phyloP scores from a whole-genome alignment of 169 alveolate genomes.

The Plasmodium yoelii region DNA sequence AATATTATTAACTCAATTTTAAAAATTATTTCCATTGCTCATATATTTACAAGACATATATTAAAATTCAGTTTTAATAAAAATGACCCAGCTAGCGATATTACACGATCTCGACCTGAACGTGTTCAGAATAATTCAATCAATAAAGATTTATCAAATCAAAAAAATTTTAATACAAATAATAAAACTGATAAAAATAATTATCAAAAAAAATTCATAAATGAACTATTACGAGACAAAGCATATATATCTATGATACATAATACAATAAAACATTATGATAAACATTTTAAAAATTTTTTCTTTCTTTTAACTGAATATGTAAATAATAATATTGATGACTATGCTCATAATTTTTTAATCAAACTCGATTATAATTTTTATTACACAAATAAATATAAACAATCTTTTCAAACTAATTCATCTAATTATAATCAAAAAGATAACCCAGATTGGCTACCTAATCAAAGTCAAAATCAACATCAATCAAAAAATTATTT shows the following conservation, averaged over 20 bases:
- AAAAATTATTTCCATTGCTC: constrained; percentile 76
- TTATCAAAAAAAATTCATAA: constrained; percentile 50
- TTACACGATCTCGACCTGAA: not conserved
- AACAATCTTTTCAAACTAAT: not conserved
- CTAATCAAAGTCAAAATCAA: no score
- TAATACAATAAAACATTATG: constrained; percentile 72
- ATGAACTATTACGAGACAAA: constrained; percentile 56
- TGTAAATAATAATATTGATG: constrained; percentile 75
- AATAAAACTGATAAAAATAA: constrained; percentile 22
- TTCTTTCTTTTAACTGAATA: constrained; percentile 52
- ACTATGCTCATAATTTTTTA: constrained; percentile 75
- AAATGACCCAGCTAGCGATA: constrained; percentile 7
- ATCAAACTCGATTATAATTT: constrained; percentile 67
- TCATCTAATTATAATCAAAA: constrained; percentile 4
- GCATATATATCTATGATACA: constrained; percentile 75
- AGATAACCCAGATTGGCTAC: no score
- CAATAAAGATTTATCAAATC: not conserved
- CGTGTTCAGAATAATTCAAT: constrained; percentile 4
- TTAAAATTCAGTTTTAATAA: constrained; percentile 70
- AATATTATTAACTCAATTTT: constrained; percentile 61
- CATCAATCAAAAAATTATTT: no score
- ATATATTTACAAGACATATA: constrained; percentile 80
- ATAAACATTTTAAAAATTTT: constrained; percentile 62
- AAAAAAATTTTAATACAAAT: not conserved
- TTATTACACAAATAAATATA: constrained; percentile 65